These are phyloP conservation scores for Blastobotrys parvus DNA, from an alignment of 805 yeast species.

Conservation along the genomic window DNA sequence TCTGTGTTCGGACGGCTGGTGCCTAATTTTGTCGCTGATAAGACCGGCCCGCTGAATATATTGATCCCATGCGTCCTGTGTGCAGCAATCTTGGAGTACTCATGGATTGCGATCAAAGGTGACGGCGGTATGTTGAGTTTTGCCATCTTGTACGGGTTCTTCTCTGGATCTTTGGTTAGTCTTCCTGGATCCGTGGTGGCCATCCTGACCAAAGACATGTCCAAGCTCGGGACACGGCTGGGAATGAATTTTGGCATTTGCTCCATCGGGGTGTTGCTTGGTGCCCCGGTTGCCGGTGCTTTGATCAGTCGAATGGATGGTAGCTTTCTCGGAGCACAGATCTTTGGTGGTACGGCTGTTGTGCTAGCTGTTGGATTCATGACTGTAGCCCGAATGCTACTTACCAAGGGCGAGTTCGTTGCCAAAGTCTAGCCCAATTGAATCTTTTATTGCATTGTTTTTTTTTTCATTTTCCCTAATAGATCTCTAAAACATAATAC, in stretches of 20 bases:
- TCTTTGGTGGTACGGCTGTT: constrained; percentile 11
- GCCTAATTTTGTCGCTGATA: constrained; percentile 42
- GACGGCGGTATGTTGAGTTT: constrained; percentile 23
- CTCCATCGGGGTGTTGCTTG: constrained; percentile 37
- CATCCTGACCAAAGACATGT: constrained; percentile 32
- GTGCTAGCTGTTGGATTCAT: neutral
- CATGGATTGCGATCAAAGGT: constrained; percentile 18
- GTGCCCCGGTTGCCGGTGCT: constrained; percentile 28
- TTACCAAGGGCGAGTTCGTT: neutral
- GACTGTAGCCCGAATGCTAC: neutral
- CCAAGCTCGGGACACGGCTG: constrained; percentile 40
- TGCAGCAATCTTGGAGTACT: constrained; percentile 10
- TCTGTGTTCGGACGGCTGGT: constrained; percentile 42
- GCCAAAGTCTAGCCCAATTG: neutral
- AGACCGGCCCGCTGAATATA: constrained; percentile 37
- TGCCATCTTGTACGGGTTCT: constrained; percentile 25
- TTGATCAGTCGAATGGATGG: constrained; percentile 15
- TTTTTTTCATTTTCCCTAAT: no score
- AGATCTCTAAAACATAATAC: no score
- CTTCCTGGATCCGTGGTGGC: constrained; percentile 25
- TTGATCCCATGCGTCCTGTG: constrained; percentile 23
- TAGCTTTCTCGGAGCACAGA: constrained; percentile 13
- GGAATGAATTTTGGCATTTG: constrained; percentile 52
- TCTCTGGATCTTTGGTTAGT: constrained; percentile 25
- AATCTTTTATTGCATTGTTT: no score